Evolutionary conservation across 257 asterid species (phyloP), one percentile per base, ranked within the genome.

Genomic region (Solanum raphanifolium): DNA sequence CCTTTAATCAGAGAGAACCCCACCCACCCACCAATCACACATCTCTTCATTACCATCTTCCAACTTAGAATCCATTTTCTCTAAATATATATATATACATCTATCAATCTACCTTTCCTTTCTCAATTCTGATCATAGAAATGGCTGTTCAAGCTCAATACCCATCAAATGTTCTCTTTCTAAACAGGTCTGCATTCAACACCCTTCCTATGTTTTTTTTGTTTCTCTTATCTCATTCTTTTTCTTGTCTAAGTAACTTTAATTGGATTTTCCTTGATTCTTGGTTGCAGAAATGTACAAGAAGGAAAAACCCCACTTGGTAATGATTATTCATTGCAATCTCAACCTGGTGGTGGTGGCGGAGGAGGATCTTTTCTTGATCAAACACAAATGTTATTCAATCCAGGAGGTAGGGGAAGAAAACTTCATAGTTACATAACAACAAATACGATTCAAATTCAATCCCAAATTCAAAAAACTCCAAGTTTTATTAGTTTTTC

Each of bases 71-170:
- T 16, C 73, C 35, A 11, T 13, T 58, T 43, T 15, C n/a, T n/a
- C 3, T 52, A 2, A 2, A 52, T 52, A 35, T 38, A 32, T 85
- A 20, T 76, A 65, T 87, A 39, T 16, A 15, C 9, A 46, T 66
- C 9, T 27, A 79, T 65, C 74, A 27, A 27, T 81, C 85, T 79
- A 43, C 39, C 78, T 32, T 81, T 72, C 72, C n/a, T 21, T 13
- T 18, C 11, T 65, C 8, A 78, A n/a, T 36, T 46, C 38, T 13
- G 52, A 43, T 79, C 73, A 71, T 27, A 32, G 20, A 68, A 68
- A 92, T 92, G 94, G 94, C 93, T 32, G 91, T 92, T 85, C 94
- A 92, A 92, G 94, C 94, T 87, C 94, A 89, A 76, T 90, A 92
- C 41, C 90, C 94, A 6, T 92, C 94, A 34, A 91, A 90, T 73